Evolutionary conservation across 257 asterid genomes (phyloP), one percentile per base, ranked within the genome.

Genomic region (Phtheirospermum japonicum): DNA sequence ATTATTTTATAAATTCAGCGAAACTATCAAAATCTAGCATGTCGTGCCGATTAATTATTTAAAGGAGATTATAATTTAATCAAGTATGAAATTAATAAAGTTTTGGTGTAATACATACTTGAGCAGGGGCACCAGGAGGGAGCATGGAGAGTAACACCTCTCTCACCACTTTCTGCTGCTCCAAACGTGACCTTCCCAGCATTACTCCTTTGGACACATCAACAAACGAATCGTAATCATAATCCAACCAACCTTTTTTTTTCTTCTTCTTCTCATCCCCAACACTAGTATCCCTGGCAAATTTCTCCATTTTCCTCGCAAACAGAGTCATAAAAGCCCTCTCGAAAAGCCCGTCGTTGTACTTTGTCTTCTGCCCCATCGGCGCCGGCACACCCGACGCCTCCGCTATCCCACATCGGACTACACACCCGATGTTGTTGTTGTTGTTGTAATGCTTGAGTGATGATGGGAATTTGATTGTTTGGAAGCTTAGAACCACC

Each of bases 121-220:
- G 98, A 54, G 86, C 90, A 61, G 98, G 98, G 46, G 98, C 98
- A 19, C 93, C 96, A 6, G 97, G 96, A 73, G 98, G 95, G 28
- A 92, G 94, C 84, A 92, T 89, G 64, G 98, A 92, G 61, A 86
- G 77, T 32, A 91, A 93, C 34, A 92, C 97, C 71, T 89, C 85
- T 2, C 97, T 72, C 36, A 89, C 96, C 2, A 84, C 95, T 68
- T 81, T 66, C 53, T 89, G 97, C 84, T 88, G 97, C 79, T 92
- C 90, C 67, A 73, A 10, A 12, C 89, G 87, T 0, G 74, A 63
- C 76, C 98, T 71, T 19, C 98, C 97, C 46, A 73, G 77, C 86
- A 85, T 84, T 0, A 92, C 95, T 57, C 85, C 72, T 73, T 66
- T 82, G 0, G 97, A 92, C 57, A 76, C 86, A 2, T 89, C 85